phyloP scores from a whole-genome alignment of 23 red algal genomes.

The Gracilaria gracilis region DNA sequence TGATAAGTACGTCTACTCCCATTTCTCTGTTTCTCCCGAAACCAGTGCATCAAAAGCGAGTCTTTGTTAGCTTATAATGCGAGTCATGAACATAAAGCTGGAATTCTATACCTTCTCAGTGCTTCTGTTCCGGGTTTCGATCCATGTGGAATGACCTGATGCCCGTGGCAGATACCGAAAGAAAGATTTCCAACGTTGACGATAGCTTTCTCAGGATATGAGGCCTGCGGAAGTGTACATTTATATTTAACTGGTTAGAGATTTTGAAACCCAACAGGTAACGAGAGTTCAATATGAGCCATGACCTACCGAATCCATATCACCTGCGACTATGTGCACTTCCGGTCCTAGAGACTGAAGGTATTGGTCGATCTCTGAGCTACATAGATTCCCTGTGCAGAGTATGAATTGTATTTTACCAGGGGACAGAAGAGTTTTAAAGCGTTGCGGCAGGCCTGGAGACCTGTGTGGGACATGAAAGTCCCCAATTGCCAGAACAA shows the following conservation, averaged over 20 bases:
- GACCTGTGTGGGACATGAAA: conserved; percentile 77
- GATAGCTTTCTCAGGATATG: conserved; percentile 67
- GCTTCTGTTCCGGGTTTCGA: conserved; percentile 38
- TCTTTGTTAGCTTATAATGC: neutral
- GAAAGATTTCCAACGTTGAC: conserved; percentile 69
- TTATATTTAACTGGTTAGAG: neutral
- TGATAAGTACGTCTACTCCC: conserved; percentile 79
- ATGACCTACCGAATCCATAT: conserved; percentile 72
- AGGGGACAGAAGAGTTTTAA: conserved; percentile 56
- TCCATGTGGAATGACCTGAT: conserved; percentile 58
- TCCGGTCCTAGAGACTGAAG: conserved; percentile 70
- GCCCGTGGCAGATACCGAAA: conserved; percentile 75
- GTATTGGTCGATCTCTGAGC: conserved; percentile 65
- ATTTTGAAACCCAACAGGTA: neutral
- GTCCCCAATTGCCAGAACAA: conserved; percentile 78
- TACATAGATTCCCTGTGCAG: conserved; percentile 72
- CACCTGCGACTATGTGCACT: conserved; percentile 64
- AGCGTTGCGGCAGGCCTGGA: conserved; percentile 50
- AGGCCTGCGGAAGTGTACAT: neutral
- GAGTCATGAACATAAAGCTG: neutral
- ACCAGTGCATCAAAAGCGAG: neutral
- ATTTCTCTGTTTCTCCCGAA: conserved; percentile 52
- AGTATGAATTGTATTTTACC: conserved; percentile 81
- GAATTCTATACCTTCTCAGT: conserved; percentile 44
- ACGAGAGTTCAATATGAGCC: neutral